Conservation (phyloP, 1,284 basidiomycete species). For the Volvariella volvacea region DNA sequence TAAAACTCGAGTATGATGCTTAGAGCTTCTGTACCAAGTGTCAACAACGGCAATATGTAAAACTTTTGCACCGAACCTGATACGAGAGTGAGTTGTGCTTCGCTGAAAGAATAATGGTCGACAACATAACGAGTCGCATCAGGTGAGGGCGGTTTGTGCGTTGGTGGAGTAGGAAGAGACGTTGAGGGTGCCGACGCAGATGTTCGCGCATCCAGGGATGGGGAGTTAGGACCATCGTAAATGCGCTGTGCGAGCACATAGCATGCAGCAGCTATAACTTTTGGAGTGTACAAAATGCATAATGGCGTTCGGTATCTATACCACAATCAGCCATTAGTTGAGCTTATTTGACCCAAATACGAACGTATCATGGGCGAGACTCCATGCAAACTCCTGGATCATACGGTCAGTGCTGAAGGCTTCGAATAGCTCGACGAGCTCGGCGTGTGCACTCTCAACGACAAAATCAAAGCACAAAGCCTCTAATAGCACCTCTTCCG, state of each 20-base stretch:
- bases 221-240: slow-evolving; percentile 62
- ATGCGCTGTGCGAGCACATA: slow-evolving; percentile 67
- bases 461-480: slow-evolving; percentile 90
- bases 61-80: slow-evolving; percentile 40
- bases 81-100: slow-evolving; percentile 47
- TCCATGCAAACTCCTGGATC: slow-evolving; percentile 73
- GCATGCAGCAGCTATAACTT: slow-evolving; percentile 66
- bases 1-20: slow-evolving; percentile 70
- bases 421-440: slow-evolving; percentile 64
- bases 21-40: slow-evolving; percentile 44
- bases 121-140: slow-evolving; percentile 61
- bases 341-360: slow-evolving; percentile 21
- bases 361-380: slow-evolving; percentile 78
- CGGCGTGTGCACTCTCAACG: slow-evolving; percentile 76
- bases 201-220: slow-evolving; percentile 66
- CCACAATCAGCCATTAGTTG: slow-evolving; percentile 5
- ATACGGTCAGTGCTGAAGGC: slow-evolving; percentile 36
- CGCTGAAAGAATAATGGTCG: slow-evolving; percentile 57
- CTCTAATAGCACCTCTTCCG: slow-evolving; percentile 82
- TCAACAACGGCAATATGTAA: slow-evolving; percentile 4
- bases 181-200: slow-evolving; percentile 53
- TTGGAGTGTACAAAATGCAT: slow-evolving; percentile 61
- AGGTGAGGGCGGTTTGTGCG: slow-evolving; percentile 64
- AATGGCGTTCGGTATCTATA: slow-evolving; percentile 69
- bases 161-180: slow-evolving; percentile 67